Conservation (phyloP, 495 filamentous ascomycete genomes). For the Xylaria acuta region DNA sequence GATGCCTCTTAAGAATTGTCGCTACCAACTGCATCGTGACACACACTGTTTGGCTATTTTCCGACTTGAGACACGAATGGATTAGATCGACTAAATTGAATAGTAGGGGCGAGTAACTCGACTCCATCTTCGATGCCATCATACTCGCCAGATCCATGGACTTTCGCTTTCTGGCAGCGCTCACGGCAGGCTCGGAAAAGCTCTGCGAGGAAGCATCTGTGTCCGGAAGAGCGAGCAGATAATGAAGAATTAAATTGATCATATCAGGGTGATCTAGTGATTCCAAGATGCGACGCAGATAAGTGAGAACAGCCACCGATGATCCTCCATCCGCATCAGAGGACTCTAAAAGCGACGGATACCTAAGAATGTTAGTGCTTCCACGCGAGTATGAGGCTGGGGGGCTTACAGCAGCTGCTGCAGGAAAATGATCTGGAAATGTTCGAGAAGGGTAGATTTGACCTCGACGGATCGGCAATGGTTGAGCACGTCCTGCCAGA, state of each 20-base stretch:
- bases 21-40: constrained; percentile 86
- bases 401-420: constrained; percentile 86
- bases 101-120: constrained; percentile 78
- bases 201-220: constrained; percentile 30
- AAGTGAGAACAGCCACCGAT: constrained; percentile 93
- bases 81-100: constrained; percentile 96
- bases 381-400: neutral
- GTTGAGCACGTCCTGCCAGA: constrained; percentile 98
- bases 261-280: constrained; percentile 90
- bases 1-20: constrained; percentile 84
- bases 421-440: constrained; percentile 96
- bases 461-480: constrained; percentile 92
- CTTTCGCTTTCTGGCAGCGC: constrained; percentile 78
- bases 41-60: constrained; percentile 84
- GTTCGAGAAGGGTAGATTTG: constrained; percentile 88
- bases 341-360: constrained; percentile 93
- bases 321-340: constrained; percentile 97
- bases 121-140: constrained; percentile 70
- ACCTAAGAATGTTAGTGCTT: constrained; percentile 58
- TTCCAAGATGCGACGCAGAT: constrained; percentile 88
- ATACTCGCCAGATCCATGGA: constrained; percentile 86
- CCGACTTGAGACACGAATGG: constrained; percentile 80
- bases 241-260: constrained; percentile 90
- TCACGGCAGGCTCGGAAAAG: constrained; percentile 44
- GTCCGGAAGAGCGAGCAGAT: constrained; percentile 80